Evolutionary conservation across 2,329 filamentous ascomycete species (phyloP), one percentile per base, ranked within the genome.

Genomic region (Aureobasidium sp.): DNA sequence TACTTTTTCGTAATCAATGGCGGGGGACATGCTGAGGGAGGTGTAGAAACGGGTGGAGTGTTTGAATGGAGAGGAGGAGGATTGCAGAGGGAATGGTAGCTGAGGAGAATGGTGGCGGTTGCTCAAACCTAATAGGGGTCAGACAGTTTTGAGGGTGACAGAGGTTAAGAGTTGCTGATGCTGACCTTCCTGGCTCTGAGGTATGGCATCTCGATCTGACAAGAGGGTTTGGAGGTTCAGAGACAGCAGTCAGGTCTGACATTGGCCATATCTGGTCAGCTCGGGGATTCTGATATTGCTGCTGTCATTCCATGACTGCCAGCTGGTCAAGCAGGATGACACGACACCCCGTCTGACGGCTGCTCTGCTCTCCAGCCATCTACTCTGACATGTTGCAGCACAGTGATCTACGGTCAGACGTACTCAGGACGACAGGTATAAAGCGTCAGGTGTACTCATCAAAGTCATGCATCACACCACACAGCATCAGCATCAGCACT

Each of bases 361-460:
- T 29, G 9, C 9, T 31, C 14, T 17, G 6, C 25, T 51, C 14
- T 51, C 6, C 14, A 15, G 39, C 4, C 5, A 12, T 25, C 34
- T 27, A 4, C 22, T 29, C 34, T 34, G 34, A 25, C 36, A 29
- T 17, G 20, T 9, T 5, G 8, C 1, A 25, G 14, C 4, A 22
- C 15, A 52, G 31, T 20, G 20, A 36, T 34, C 17, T 11, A 52
- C 29, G 11, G 34, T 52, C 48, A 53, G 31, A 25, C 14, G 36
- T 39, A 41, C 31, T 37, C 49, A 39, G 36, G 12, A 41, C 31
- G 36, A 53, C 20, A 37, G 39, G n/a, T 53, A 53, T 41, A 37
- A 53, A 41, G 36, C 49, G 34, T 41, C 36, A 53, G 49, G 49
- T 37, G 49, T 41, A 39, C 31, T 53, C 49, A 37, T 53, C 49